Conservation (phyloP, 495 filamentous ascomycete species). For the Xylaria palmicola region DNA sequence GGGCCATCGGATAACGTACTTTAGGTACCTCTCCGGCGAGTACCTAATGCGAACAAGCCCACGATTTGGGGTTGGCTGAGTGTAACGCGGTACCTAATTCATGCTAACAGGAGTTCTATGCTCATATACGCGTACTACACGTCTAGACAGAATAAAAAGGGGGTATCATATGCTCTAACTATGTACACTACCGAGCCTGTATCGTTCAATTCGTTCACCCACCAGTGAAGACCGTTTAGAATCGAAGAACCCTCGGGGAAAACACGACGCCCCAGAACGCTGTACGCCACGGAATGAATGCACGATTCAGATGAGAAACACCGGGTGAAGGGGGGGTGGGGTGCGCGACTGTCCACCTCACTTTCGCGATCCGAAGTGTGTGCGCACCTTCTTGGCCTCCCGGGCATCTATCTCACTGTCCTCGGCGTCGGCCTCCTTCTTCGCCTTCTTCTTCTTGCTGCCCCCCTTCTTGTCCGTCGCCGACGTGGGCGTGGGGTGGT, state of each 20-base stretch:
- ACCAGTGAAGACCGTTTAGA: not conserved
- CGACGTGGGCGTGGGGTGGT: slow-evolving; percentile 46
- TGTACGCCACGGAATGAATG: slow-evolving; percentile 9
- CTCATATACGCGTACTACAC: not conserved
- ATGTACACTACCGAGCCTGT: not conserved
- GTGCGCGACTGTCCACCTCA: slow-evolving; percentile 18
- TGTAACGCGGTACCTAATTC: too few relatives aligned
- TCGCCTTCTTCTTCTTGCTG: slow-evolving; percentile 42
- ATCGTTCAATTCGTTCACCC: not conserved
- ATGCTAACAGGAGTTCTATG: not conserved
- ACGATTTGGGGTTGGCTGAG: too few relatives aligned
- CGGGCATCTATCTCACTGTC: slow-evolving; percentile 53
- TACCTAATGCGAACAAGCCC: too few relatives aligned
- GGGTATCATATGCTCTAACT: slow-evolving; percentile 11
- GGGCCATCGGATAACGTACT: too few relatives aligned
- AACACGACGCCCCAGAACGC: not conserved
- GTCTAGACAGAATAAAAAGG: not conserved
- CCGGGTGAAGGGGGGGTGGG: too few relatives aligned
- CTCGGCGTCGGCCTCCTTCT: slow-evolving; percentile 37
- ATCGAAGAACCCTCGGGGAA: not conserved
- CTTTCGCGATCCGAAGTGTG: slow-evolving; percentile 52
- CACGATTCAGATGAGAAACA: not conserved
- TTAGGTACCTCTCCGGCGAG: too few relatives aligned
- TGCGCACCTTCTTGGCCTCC: slow-evolving; percentile 51
- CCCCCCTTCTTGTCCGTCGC: slow-evolving; percentile 36